Percentiles rank a stretch among this genome's conserved stretches.
Evolutionary conservation across 352 stramenopile genomes (phyloP).

Genomic region (Phytopythium litorale): DNA sequence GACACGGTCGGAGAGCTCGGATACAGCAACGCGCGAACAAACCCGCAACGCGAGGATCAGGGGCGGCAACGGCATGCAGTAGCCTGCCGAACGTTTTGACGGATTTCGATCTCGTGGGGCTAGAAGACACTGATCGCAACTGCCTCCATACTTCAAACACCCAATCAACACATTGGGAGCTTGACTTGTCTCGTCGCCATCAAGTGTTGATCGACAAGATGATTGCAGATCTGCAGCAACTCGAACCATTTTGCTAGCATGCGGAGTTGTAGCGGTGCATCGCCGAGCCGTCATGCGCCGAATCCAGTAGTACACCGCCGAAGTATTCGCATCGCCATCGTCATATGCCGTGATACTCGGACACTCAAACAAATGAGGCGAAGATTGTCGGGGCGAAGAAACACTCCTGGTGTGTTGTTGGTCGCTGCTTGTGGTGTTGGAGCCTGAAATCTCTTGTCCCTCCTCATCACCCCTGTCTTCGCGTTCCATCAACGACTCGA

Average conservation of each 20-base stretch:
- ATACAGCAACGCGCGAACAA: conserved; percentile 4
- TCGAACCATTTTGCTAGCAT: neutral
- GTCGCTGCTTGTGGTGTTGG: neutral
- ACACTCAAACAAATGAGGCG: neutral
- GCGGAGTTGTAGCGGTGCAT: neutral
- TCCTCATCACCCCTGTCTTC: neutral
- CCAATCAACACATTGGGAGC: conserved; percentile 2
- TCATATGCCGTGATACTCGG: neutral
- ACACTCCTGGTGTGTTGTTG: neutral
- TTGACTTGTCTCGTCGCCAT: neutral
- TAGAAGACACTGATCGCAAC: conserved; percentile 5
- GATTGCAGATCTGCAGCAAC: neutral
- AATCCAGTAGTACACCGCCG: conserved; percentile 26
- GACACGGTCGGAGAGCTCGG: conserved; percentile 2
- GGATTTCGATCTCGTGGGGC: conserved; percentile 1
- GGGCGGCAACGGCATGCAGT: conserved; percentile 7
- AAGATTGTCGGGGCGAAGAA: neutral
- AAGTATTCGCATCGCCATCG: neutral
- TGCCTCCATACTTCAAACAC: conserved; percentile 24
- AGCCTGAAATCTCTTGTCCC: neutral
- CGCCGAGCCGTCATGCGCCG: conserved; percentile 5
- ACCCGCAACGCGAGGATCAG: conserved; percentile 31
- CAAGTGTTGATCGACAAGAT: too few species aligned
- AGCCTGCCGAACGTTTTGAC: neutral
- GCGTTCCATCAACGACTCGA: neutral